A percentile compares a stretch with the other conserved stretches of the same genome.
These are phyloP conservation scores for Sclerotinia sclerotiorum DNA, from an alignment of 2,329 filamentous ascomycete genomes.

Conservation along the genomic window DNA sequence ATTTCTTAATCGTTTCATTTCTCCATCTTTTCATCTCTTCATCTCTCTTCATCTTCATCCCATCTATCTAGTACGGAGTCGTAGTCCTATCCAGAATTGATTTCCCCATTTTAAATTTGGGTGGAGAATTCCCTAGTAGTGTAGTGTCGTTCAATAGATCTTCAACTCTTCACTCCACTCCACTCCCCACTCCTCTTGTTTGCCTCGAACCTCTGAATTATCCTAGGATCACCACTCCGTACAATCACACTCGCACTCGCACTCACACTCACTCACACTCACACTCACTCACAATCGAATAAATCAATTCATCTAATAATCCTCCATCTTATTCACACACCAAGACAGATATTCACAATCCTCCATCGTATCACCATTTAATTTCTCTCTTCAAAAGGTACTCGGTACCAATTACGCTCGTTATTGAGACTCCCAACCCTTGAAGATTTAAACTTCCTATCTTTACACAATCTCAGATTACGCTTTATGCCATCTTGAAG, in stretches of 20 bases:
- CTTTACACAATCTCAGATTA: conserved; percentile 14
- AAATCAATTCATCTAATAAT: not conserved
- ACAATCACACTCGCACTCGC: too few relatives aligned
- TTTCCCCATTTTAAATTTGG: too few relatives aligned
- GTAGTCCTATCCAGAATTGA: too few relatives aligned
- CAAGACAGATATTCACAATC: not conserved
- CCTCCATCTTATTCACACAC: not conserved
- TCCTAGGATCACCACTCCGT: too few relatives aligned
- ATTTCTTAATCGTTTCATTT: too few relatives aligned
- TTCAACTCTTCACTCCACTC: too few relatives aligned
- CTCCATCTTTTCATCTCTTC: too few relatives aligned
- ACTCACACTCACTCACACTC: too few relatives aligned
- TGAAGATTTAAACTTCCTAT: conserved; percentile 27
- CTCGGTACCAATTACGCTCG: conserved; percentile 57
- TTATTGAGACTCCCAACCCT: conserved; percentile 38
- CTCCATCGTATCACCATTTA: not conserved
- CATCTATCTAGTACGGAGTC: too few relatives aligned
- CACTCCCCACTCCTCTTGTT: not conserved
- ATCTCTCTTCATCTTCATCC: too few relatives aligned
- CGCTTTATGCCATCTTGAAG: conserved; percentile 10
- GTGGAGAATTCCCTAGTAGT: too few relatives aligned
- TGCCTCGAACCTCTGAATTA: not conserved
- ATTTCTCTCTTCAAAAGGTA: conserved; percentile 40
- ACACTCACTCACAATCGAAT: not conserved
- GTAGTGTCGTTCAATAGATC: too few relatives aligned